Evolutionary conservation across 352 stramenopile species (phyloP), one percentile per base, ranked within the genome.

Genomic region (Pythium scleroteichum): DNA sequence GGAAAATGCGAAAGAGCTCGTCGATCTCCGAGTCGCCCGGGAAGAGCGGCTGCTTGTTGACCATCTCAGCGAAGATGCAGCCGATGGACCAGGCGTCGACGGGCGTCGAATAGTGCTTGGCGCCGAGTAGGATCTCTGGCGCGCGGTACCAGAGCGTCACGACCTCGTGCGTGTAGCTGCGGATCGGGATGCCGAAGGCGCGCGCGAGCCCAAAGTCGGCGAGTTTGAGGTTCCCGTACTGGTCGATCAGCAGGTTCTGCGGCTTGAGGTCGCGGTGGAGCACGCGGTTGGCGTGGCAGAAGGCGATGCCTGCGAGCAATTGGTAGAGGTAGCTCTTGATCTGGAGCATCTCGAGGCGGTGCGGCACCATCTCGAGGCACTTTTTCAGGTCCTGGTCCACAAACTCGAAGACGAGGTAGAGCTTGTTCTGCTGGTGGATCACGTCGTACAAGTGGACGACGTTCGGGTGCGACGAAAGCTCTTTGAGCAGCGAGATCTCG

Each of bases 1-100:
- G 78, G 73, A 99, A 99, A 57, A 99, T 99, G 45, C 98, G 98
- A 74, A 98, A 99, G 24, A 99, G 77, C 69, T 99, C 94, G 71
- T 99, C 97, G 71, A 99, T 99, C 76, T 99, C 97, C 23, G 94
- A 99, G 69, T 99, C 95, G 16, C 96, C 96, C 6, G 87, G 86
- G 57, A 96, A 96, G 7, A 97, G 64, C 23, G 86, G 86, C 69
- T 92, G 83, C 48, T 93, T 91, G 63, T 92, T 97, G 47, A 96
- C 79, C 88, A 98, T 97, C 66, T 98, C 93, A 26, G 82, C 91
- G 69, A 98, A 97, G 62, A 98, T 97, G 62, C 90, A 98, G 17
- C 94, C 92, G 47, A 93, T 87, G 27, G 76, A 94, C 94, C 94
- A 99, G 26, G 93, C 78, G 72, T 99, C 96, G 9, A 98, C 92